Base-by-base conservation (phyloP, 1,284 basidiomycete species). In the Austropuccinia psidii region DNA sequence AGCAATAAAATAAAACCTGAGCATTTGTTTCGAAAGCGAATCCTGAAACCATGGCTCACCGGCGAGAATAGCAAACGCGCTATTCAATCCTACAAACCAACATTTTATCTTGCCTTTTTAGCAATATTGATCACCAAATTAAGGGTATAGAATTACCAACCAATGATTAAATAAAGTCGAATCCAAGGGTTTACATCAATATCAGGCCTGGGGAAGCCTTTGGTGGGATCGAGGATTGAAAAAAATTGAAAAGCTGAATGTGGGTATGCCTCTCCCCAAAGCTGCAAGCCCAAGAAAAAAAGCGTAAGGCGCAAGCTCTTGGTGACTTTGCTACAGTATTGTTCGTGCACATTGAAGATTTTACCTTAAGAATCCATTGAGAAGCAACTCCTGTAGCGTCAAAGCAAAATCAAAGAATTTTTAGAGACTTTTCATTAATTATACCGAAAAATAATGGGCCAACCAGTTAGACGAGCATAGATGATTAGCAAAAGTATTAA, bases 381-480 rank as follows among this genome's bases (percentile, higher is more conserved):
- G 61, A 62, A 45, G 72, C 61, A 64, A 73, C 57, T 17, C 58
- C 69, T 73, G 35, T n/a, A 29, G 17, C 17, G 21, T 27, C 15
- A 61, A 15, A 39, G 55, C 39, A 37, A 52, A 37, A 55, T 43
- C 41, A 49, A 57, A 62, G 13, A 65, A 69, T 37, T 47, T 41
- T 74, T 75, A 80, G 75, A 87, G 80, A 73, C 82, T 88, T 11
- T 87, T 87, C 78, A 87, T 86, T 17, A 87, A 85, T 87, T 87
- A 88, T 62, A 82, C 82, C 2, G 87, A 78, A 86, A 88, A 47
- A 88, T 82, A 86, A 88, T 65, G 3, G 80, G 82, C 58, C 88
- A 84, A 75, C 84, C 85, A 77, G 88, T 84, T 2, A 83, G 78
- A 13, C 86, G 85, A 68, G 87, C 85, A 31, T 85, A 78, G 3